phyloP scores from a whole-genome alignment of 768 basidiomycete species.

The Phaeotremella fagi region DNA sequence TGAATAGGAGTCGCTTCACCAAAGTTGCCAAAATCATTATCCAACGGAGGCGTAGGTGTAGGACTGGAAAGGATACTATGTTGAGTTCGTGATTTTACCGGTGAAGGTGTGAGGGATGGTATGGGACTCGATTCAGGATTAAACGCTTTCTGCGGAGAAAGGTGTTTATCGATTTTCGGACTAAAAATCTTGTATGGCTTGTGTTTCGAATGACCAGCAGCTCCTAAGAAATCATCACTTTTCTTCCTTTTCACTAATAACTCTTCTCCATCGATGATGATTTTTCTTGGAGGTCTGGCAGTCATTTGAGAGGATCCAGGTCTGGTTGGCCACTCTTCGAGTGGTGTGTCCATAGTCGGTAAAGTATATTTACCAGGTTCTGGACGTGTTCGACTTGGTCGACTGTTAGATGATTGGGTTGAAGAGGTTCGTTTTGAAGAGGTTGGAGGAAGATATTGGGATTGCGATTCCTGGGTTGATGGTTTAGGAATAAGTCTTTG shows the following conservation, averaged over 20 bases:
- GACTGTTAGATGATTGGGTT: not conserved
- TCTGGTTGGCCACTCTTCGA: not conserved
- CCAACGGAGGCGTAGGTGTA: no score
- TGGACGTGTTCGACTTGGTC: not conserved
- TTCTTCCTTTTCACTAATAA: no score
- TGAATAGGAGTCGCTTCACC: no score
- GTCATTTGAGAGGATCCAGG: not conserved
- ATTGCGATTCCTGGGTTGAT: no score
- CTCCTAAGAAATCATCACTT: not conserved
- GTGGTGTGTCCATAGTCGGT: constrained; percentile 9
- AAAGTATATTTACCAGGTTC: constrained; percentile 7
- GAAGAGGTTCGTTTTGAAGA: no score
- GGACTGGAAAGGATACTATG: no score
- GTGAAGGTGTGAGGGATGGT: not conserved
- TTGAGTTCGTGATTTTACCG: not conserved
- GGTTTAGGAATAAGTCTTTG: no score
- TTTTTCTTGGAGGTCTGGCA: not conserved
- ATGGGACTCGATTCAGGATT: not conserved
- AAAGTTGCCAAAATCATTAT: no score
- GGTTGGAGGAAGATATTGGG: not conserved
- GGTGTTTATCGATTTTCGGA: not conserved
- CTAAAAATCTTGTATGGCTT: no score
- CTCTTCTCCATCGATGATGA: no score
- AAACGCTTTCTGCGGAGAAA: not conserved
- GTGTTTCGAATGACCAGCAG: not conserved